Conservation (phyloP, 2,329 filamentous ascomycete genomes). For the Nemania sp. region DNA sequence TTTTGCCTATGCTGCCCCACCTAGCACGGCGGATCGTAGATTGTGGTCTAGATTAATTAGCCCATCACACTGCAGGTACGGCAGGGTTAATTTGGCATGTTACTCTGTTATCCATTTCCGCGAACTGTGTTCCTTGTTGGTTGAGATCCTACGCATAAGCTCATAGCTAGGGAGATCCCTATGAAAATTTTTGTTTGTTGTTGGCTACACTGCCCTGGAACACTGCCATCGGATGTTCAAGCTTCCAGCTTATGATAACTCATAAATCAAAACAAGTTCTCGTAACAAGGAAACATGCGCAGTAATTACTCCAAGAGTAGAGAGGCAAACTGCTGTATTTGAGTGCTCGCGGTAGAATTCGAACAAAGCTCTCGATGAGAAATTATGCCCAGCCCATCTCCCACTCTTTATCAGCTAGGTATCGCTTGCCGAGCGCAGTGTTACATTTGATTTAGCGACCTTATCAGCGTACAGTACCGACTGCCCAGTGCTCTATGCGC, state of each 20-base stretch:
- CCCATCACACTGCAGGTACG: slow-evolving; percentile 13
- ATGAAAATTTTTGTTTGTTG: neutral
- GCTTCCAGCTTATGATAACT: neutral
- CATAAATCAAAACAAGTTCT: neutral
- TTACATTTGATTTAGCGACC: no score
- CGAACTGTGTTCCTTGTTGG: no score
- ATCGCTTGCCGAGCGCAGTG: no score
- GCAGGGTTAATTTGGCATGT: neutral
- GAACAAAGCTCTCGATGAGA: neutral
- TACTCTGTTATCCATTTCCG: neutral
- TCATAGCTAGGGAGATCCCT: neutral
- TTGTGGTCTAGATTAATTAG: slow-evolving; percentile 27
- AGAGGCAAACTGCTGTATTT: neutral
- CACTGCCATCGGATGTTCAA: slow-evolving; percentile 11
- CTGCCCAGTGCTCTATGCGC: no score
- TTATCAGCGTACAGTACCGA: no score
- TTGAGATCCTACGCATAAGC: no score
- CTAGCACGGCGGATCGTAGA: slow-evolving; percentile 15
- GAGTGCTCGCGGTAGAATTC: neutral
- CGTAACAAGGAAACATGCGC: neutral
- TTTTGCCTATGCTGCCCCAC: slow-evolving; percentile 19
- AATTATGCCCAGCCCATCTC: neutral
- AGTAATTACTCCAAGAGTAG: neutral
- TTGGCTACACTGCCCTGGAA: slow-evolving; percentile 5
- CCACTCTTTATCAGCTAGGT: neutral